Evolutionary conservation across 371 early-diverging fungal genomes (phyloP).

Genomic region (Rhizopus stolonifer): DNA sequence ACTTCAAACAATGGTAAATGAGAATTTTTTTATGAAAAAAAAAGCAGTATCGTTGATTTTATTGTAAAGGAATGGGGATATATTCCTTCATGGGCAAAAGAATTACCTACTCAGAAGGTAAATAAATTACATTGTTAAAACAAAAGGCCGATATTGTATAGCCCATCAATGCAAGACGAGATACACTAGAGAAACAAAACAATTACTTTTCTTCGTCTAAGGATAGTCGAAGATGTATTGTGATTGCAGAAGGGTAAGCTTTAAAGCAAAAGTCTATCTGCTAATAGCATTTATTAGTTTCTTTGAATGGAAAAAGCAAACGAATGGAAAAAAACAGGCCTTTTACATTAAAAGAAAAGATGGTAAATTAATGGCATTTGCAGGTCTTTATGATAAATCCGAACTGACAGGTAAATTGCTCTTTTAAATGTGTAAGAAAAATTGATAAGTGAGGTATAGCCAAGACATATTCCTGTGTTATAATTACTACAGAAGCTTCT

Average conservation of each 20-base stretch:
- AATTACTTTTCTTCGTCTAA: constrained; percentile 60
- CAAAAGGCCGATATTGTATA: not conserved
- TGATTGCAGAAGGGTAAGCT: constrained; percentile 70
- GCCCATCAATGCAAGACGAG: constrained; percentile 69
- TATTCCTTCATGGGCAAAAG: constrained; percentile 55
- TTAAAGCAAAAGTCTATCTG: not conserved
- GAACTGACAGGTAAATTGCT: constrained; percentile 25
- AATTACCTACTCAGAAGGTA: constrained; percentile 39
- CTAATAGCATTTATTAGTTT: constrained; percentile 41
- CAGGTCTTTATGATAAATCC: constrained; percentile 56
- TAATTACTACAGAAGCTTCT: constrained; percentile 60
- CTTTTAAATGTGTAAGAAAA: too few relatives aligned
- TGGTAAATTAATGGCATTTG: constrained; percentile 62
- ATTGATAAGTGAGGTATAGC: not conserved
- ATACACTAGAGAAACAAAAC: constrained; percentile 50
- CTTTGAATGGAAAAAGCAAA: constrained; percentile 70
- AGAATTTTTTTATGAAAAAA: not conserved
- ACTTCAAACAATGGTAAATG: constrained; percentile 54
- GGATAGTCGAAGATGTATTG: constrained; percentile 62
- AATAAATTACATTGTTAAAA: not conserved
- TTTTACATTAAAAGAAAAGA: constrained; percentile 61
- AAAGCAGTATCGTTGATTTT: not conserved
- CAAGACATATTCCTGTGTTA: constrained; percentile 43
- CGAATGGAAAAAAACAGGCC: constrained; percentile 50
- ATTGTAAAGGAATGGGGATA: constrained; percentile 61